Evolutionary conservation across 202 grass and related monocot genomes (phyloP).

Genomic region (Schoenoplectus triqueter): DNA sequence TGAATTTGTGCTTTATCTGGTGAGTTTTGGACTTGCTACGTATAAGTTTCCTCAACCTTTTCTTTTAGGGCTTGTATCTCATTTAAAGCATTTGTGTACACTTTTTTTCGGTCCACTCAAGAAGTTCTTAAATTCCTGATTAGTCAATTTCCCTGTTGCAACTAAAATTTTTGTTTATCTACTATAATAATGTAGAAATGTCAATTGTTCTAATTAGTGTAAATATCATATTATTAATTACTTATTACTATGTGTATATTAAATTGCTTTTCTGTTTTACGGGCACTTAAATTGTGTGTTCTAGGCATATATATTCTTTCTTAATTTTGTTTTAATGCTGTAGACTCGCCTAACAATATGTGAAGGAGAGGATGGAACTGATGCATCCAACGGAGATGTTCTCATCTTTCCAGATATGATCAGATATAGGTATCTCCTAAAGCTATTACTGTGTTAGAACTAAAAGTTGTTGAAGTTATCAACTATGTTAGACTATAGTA

Average conservation of each 20-base stretch:
- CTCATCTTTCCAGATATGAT: conserved; percentile 99
- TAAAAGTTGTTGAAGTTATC: not conserved
- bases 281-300: too few relatives aligned
- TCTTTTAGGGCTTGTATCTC: not conserved
- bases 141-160: conserved; percentile 18
- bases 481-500: not conserved
- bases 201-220: not conserved
- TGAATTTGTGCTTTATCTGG: not conserved
- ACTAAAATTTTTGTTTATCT: not conserved
- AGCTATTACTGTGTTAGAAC: not conserved
- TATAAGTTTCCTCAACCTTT: not conserved
- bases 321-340: not conserved
- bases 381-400: conserved; percentile 89
- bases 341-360: conserved; percentile 90
- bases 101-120: not conserved
- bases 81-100: not conserved
- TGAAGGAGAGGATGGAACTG: conserved; percentile 89
- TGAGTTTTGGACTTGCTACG: not conserved
- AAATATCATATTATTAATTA: too few relatives aligned
- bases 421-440: conserved; percentile 72
- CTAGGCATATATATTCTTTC: not conserved
- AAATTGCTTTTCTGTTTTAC: too few relatives aligned
- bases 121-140: not conserved
- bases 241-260: too few relatives aligned
- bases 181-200: too few relatives aligned